These are phyloP conservation scores for Microbotryum silenes-acaulis DNA, from an alignment of 1,284 basidiomycete species.

Conservation along the genomic window DNA sequence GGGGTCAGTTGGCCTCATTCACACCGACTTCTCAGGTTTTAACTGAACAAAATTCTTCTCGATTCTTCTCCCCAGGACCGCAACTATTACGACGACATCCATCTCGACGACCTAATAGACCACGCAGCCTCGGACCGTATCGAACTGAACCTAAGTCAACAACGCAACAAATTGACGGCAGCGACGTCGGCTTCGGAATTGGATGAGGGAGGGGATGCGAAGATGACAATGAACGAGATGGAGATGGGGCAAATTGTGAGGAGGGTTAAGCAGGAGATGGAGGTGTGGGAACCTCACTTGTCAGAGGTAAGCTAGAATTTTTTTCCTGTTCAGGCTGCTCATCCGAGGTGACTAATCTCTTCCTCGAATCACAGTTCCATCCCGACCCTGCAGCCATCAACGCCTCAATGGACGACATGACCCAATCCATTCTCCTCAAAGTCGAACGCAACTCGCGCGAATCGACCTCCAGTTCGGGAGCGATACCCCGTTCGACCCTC, in stretches of 20 bases:
- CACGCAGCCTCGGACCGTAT: conserved; percentile 59
- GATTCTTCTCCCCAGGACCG: conserved; percentile 26
- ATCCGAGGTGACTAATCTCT: background rate
- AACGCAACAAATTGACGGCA: conserved; percentile 16
- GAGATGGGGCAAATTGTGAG: conserved; percentile 7
- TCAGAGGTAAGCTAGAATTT: conserved; percentile 47
- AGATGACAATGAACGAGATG: conserved; percentile 10
- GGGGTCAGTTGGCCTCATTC: conserved; percentile 16
- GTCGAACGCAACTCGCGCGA: conserved; percentile 19
- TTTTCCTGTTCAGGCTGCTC: background rate
- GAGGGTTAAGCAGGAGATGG: conserved; percentile 45
- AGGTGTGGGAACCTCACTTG: conserved; percentile 55
- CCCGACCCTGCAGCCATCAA: conserved; percentile 59
- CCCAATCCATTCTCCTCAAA: conserved; percentile 53
- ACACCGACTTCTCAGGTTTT: background rate
- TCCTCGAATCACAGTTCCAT: conserved; percentile 47
- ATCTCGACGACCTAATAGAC: conserved; percentile 76
- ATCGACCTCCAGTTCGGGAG: conserved; percentile 47
- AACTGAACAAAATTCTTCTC: background rate
- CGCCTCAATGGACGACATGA: conserved; percentile 62
- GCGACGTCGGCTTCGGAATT: conserved; percentile 1
- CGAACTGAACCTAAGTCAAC: conserved; percentile 60
- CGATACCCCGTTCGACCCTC: conserved; percentile 69
- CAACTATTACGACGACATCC: conserved; percentile 60
- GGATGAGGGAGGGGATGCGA: conserved; percentile 10